These are phyloP conservation scores for Boletus sp. DNA, from an alignment of 768 basidiomycete species.

Conservation along the genomic window DNA sequence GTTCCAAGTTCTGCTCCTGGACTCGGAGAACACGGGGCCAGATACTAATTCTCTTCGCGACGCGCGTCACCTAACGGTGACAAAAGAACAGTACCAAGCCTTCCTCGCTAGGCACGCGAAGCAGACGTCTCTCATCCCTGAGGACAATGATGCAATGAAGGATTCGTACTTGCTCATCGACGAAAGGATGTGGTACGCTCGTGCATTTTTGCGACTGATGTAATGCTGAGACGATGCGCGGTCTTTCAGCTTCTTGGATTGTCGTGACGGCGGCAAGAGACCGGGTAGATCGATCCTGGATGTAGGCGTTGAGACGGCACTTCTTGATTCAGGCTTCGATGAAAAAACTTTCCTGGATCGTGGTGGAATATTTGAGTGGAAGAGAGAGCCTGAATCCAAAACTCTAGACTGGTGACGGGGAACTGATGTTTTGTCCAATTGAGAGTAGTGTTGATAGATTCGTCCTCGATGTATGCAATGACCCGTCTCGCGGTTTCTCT, in stretches of 20 bases:
- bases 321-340: constrained; percentile 15
- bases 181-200: constrained; percentile 34
- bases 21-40: constrained; percentile 29
- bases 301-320: constrained; percentile 11
- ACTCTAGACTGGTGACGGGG: constrained; percentile 8
- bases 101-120: constrained; percentile 31
- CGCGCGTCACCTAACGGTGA: constrained; percentile 26
- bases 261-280: constrained; percentile 31
- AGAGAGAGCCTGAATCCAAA: background rate
- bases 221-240: background rate
- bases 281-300: constrained; percentile 13
- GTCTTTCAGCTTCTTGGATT: constrained; percentile 29
- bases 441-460: background rate
- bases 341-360: constrained; percentile 10
- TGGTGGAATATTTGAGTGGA: constrained; percentile 9
- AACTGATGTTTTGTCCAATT: background rate
- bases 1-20: constrained; percentile 30
- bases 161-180: constrained; percentile 38
- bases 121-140: constrained; percentile 32
- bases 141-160: constrained; percentile 37
- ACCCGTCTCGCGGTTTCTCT: background rate
- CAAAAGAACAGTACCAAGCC: constrained; percentile 30
- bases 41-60: constrained; percentile 28
- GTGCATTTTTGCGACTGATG: background rate
- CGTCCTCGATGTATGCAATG: background rate